phyloP scores from a whole-genome alignment of 2,329 filamentous ascomycete species.

The Fusarium virguliforme region DNA sequence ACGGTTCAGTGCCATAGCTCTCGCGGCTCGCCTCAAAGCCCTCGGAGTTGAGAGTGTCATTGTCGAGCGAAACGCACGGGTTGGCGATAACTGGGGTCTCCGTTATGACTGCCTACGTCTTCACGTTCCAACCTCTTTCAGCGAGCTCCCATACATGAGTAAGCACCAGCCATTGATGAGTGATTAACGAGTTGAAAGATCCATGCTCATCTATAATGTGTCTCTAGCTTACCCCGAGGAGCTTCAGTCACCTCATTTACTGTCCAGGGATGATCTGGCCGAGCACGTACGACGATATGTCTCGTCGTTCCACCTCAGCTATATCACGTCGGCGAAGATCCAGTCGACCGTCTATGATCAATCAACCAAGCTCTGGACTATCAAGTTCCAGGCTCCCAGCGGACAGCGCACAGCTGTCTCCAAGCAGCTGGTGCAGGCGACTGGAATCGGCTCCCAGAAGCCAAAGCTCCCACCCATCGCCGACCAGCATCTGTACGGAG shows the following conservation, averaged over 20 bases:
- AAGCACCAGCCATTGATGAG: neutral
- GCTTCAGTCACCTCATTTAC: slow-evolving; percentile 17
- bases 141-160: slow-evolving; percentile 40
- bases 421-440: slow-evolving; percentile 37
- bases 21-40: slow-evolving; percentile 36
- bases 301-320: slow-evolving; percentile 24
- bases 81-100: slow-evolving; percentile 40
- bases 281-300: slow-evolving; percentile 27
- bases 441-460: slow-evolving; percentile 34
- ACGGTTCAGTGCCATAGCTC: neutral
- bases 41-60: slow-evolving; percentile 34
- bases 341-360: slow-evolving; percentile 19
- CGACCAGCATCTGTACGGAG: slow-evolving; percentile 19
- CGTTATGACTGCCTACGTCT: slow-evolving; percentile 39
- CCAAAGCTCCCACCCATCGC: slow-evolving; percentile 8
- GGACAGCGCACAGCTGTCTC: neutral
- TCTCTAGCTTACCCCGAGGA: slow-evolving; percentile 23
- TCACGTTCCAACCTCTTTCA: slow-evolving; percentile 37
- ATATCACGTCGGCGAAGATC: slow-evolving; percentile 22
- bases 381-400: slow-evolving; percentile 12
- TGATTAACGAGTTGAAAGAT: neutral
- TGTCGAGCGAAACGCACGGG: slow-evolving; percentile 19
- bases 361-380: slow-evolving; percentile 5
- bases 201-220: neutral
- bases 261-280: slow-evolving; percentile 33